Evolutionary conservation across 2,329 filamentous ascomycete species (phyloP).

Genomic region (Oidium heveae): DNA sequence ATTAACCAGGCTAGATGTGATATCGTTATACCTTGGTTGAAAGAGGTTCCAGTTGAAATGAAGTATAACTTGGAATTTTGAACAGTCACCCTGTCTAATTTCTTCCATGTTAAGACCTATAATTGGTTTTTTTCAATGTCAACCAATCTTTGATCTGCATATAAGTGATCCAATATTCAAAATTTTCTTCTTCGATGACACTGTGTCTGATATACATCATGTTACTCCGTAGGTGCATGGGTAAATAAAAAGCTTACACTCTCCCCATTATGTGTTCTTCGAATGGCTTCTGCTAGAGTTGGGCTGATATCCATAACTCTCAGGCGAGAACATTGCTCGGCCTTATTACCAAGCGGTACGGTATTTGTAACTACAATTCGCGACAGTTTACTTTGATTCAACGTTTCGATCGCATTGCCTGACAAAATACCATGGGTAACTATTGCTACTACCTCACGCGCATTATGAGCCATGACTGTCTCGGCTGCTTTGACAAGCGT

Average conservation of each 20-base stretch:
- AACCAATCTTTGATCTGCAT: no score
- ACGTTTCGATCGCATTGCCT: slow-evolving; percentile 53
- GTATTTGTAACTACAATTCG: slow-evolving; percentile 81
- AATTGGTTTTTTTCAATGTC: no score
- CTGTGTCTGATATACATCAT: no score
- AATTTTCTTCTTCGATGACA: no score
- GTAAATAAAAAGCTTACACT: slow-evolving; percentile 43
- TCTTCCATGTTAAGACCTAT: no score
- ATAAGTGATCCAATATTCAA: no score
- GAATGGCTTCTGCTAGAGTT: slow-evolving; percentile 49
- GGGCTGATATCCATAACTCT: slow-evolving; percentile 82
- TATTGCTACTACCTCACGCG: slow-evolving; percentile 72
- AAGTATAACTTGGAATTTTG: no score
- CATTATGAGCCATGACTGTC: slow-evolving; percentile 67
- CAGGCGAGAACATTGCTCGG: slow-evolving; percentile 50
- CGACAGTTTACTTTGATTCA: slow-evolving; percentile 48
- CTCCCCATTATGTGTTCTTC: slow-evolving; percentile 43
- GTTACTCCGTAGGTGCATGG: slow-evolving; percentile 30
- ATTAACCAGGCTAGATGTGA: no score
- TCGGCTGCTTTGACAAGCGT: slow-evolving; percentile 72
- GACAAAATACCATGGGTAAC: slow-evolving; percentile 86
- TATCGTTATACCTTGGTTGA: no score
- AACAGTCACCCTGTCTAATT: no score
- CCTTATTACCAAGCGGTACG: slow-evolving; percentile 58
- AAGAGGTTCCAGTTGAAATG: no score